Conservation (phyloP, 2,329 filamentous ascomycete species). For the Colletotrichum abscissum region DNA sequence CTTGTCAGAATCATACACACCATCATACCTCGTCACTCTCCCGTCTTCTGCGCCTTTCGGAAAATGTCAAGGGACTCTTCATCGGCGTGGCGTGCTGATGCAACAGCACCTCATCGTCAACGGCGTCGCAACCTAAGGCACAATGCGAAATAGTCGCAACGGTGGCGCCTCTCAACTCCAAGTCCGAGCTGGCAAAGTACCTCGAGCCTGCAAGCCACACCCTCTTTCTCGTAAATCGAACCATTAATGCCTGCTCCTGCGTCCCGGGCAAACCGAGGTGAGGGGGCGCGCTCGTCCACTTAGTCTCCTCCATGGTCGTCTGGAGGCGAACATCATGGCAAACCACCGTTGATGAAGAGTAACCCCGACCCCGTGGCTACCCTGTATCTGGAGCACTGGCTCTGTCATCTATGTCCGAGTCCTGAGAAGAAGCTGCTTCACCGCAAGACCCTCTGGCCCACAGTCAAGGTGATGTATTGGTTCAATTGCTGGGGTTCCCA, state of each 20-base stretch:
- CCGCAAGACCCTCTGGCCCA: slow-evolving; percentile 6
- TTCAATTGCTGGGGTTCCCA: neutral
- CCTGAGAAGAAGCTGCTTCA: neutral
- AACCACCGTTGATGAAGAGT: neutral
- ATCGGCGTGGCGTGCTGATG: slow-evolving; percentile 24
- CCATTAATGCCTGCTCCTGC: slow-evolving; percentile 22
- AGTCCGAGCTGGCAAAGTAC: slow-evolving; percentile 3
- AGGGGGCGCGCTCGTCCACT: slow-evolving; percentile 9
- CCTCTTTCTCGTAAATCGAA: slow-evolving; percentile 23
- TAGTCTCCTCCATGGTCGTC: neutral
- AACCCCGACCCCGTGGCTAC: neutral
- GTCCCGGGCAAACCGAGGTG: slow-evolving; percentile 19
- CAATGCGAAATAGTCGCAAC: slow-evolving; percentile 20
- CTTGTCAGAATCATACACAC: neutral
- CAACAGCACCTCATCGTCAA: slow-evolving; percentile 27
- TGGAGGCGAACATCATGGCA: neutral
- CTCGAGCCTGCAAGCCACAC: slow-evolving; percentile 4
- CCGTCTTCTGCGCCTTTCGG: neutral
- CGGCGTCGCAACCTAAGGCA: slow-evolving; percentile 12
- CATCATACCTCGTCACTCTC: neutral
- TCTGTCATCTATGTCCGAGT: neutral
- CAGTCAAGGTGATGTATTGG: slow-evolving; percentile 6
- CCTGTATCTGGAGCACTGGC: neutral
- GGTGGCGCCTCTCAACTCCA: slow-evolving; percentile 19
- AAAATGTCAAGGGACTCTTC: slow-evolving; percentile 13